Evolutionary conservation across 257 asterid species (phyloP).

Genomic region (Cruciata laevipes): DNA sequence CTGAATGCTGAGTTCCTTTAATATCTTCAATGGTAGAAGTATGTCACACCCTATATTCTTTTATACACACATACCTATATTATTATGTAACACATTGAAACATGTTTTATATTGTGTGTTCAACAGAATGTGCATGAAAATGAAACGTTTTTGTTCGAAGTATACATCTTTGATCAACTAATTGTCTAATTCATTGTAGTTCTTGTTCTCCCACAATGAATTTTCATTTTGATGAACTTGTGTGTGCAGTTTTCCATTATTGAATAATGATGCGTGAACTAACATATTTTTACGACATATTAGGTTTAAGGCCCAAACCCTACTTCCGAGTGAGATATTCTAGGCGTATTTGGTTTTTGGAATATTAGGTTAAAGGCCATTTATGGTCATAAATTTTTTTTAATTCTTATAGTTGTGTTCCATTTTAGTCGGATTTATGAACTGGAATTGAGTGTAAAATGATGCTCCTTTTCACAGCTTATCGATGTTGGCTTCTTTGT

Average conservation of each 20-base stretch:
- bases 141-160: background rate
- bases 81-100: background rate
- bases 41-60: background rate
- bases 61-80: background rate
- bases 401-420: background rate
- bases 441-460: slow-evolving; percentile 2
- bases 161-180: background rate
- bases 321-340: too few species aligned
- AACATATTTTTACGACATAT: background rate
- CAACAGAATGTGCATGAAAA: background rate
- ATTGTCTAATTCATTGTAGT: background rate
- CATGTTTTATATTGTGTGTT: background rate
- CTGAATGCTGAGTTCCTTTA: background rate
- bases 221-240: background rate
- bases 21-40: background rate
- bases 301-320: background rate
- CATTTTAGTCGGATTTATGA: slow-evolving; percentile 7
- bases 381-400: background rate
- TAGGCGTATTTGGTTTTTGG: too few species aligned
- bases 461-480: slow-evolving; percentile 53
- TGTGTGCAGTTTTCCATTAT: background rate
- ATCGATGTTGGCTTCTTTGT: slow-evolving; percentile 81
- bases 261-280: background rate
- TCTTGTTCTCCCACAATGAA: background rate
- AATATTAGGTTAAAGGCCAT: background rate